Evolutionary conservation across 129 eudicot species (phyloP), one percentile per base, ranked within the genome.

Genomic region (Tagetes patula): DNA sequence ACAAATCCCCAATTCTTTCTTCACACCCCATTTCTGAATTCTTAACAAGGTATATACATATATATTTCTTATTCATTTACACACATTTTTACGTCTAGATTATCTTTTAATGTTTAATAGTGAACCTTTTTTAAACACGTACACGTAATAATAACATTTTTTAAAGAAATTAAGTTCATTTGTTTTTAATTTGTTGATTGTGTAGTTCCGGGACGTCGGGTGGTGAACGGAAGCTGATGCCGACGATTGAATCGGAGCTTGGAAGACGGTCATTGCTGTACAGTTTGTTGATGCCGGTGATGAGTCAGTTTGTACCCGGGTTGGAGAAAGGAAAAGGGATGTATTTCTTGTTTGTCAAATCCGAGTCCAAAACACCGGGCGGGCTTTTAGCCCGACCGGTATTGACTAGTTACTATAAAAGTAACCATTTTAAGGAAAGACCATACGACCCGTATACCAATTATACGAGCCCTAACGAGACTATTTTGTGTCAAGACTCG

Each of bases 181-280:
- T 20, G 27, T 20, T 20, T 20, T 20, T 20, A 20, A 43, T 12
- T 49, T 13, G 5, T 10, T 10, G 27, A 46, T 3, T 8, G 11
- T 75, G 81, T 79, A 90, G 96, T 64, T 90, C 96, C 5, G 96
- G 96, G 60, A 90, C 96, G 27, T 90, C 96, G 9, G 96, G 95
- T 5, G 96, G 96, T 1, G 96, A 90, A 66, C 85, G 96, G 37
- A 90, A 90, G 75, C 74, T 90, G 79, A 87, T 87, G 91, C 96
- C 96, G 2, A 85, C 96, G 2, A 90, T 85, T 13, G 91, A 85
- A 64, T 91, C 89, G 20, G 96, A 90, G 76, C 81, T 87, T 2
- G 95, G 67, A 41, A 85, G 95, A 81, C 80, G 95, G 47, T 79
- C 91, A 49, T 56, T 81, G 76, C 46, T 90, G 33, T 85, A 83